Base-by-base conservation (phyloP, 2,329 filamentous ascomycete genomes). In the Paracoccidioides lutzii region DNA sequence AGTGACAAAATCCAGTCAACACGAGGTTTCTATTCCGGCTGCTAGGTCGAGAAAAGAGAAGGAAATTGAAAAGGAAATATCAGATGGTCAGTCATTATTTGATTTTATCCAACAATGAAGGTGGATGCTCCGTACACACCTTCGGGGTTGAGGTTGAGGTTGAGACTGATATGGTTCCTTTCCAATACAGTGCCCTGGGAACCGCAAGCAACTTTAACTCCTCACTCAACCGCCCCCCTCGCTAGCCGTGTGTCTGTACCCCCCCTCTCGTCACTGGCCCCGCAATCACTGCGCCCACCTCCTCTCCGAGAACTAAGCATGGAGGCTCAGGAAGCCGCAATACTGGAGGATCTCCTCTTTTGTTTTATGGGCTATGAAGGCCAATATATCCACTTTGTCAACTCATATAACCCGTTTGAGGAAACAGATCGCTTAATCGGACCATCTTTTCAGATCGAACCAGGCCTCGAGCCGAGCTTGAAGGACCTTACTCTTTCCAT, bases 361-460 rank as follows among this genome's bases (percentile, higher is more conserved):
- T 90, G 95, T 4, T 94, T 97, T 64, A 96, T 98, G 90, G 93
- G 93, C 30, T 95, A 90, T 60, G 93, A 98, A 71, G 93, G 93
- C n/a, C 90, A 95, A 69, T 97, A 97, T 67, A 87, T 98, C 59
- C 87, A 88, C 55, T 97, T 89, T 67, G 81, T 80, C 57, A 86
- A 88, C 61, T 80, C 81, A 7, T 97, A 95, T 68, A 84, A 95
- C 62, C 89, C 90, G 0, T 75, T 79, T 3, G 83, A 88, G 53
- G 93, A 98, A 73, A 88, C 91, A 64, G 89, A 94, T 65, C 83
- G 90, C 12, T 76, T 98, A 52, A 80, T 85, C 5, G 93, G 93
- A 0, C 93, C 93, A 1, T 75, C 78, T 8, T 97, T 90, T 72
- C 83, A 83, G 60, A 83, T 96, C 59, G 75, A 88, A 5, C 80